These are phyloP conservation scores for Mortierella hygrophila DNA, from an alignment of 192 early-diverging fungal genomes.

Conservation along the genomic window DNA sequence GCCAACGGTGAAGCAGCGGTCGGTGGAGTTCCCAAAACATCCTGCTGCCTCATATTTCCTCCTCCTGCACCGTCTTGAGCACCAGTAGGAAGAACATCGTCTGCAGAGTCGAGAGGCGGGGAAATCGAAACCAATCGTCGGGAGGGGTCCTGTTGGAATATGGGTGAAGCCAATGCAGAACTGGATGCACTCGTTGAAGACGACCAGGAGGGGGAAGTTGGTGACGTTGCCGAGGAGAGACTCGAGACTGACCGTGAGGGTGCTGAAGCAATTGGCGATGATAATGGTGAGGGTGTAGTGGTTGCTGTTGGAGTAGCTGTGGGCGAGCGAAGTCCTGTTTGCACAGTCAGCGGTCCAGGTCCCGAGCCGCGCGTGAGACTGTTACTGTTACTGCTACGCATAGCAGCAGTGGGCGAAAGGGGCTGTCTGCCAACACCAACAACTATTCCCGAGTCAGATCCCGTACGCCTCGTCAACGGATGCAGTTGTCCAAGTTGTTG, in stretches of 20 bases:
- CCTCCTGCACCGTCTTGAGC: too few species aligned
- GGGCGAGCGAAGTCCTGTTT: constrained; percentile 21
- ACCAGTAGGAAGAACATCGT: neutral
- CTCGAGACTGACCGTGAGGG: neutral
- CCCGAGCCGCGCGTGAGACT: neutral
- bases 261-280: neutral
- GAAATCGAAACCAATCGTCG: constrained; percentile 32
- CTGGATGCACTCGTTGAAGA: constrained; percentile 13
- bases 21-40: neutral
- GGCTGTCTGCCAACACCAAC: neutral
- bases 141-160: neutral
- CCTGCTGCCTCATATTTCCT: neutral
- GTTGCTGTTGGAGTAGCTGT: neutral
- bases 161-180: constrained; percentile 12
- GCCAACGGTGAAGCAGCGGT: neutral
- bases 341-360: constrained; percentile 10
- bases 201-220: constrained; percentile 19
- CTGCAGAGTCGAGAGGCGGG: constrained; percentile 21
- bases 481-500: neutral
- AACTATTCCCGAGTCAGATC: neutral
- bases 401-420: neutral
- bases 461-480: neutral
- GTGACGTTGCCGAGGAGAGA: constrained; percentile 16
- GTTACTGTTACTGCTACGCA: neutral
- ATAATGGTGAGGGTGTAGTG: neutral